phyloP scores from a whole-genome alignment of 371 early-diverging fungal species.

The Mucor racemosus region DNA sequence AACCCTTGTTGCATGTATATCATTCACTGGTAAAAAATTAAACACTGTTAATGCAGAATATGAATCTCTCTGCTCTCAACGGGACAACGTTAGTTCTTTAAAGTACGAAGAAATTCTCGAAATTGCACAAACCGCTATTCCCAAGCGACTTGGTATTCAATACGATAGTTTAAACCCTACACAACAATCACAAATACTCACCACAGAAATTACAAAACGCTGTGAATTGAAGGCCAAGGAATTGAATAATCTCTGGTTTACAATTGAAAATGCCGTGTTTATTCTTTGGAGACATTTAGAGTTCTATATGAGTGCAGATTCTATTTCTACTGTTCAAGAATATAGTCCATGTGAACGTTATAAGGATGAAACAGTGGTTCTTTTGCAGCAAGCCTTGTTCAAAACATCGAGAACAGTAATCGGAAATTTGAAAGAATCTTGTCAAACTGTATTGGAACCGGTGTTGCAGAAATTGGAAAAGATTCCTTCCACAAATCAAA shows the following conservation, averaged over 20 bases:
- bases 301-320: conserved; percentile 29
- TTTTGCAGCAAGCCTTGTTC: conserved; percentile 32
- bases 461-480: conserved; percentile 27
- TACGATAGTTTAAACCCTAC: conserved; percentile 37
- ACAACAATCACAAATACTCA: conserved; percentile 37
- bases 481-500: not conserved
- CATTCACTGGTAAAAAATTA: conserved; percentile 24
- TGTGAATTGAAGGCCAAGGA: conserved; percentile 26
- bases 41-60: conserved; percentile 23
- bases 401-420: conserved; percentile 33
- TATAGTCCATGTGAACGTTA: conserved; percentile 32
- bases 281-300: conserved; percentile 46
- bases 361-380: conserved; percentile 22
- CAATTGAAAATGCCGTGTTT: conserved; percentile 32
- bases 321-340: conserved; percentile 11
- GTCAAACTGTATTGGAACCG: conserved; percentile 24
- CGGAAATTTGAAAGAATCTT: conserved; percentile 19
- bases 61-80: conserved; percentile 27
- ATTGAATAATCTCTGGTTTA: conserved; percentile 29
- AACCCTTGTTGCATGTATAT: conserved; percentile 31
- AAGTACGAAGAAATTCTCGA: conserved; percentile 42
- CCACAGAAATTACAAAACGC: conserved; percentile 29
- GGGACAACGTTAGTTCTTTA: conserved; percentile 32
- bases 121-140: conserved; percentile 36
- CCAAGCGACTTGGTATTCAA: conserved; percentile 28